Evolutionary conservation across 176 grass and related monocot genomes (phyloP).

Genomic region (Lolium rigidum): DNA sequence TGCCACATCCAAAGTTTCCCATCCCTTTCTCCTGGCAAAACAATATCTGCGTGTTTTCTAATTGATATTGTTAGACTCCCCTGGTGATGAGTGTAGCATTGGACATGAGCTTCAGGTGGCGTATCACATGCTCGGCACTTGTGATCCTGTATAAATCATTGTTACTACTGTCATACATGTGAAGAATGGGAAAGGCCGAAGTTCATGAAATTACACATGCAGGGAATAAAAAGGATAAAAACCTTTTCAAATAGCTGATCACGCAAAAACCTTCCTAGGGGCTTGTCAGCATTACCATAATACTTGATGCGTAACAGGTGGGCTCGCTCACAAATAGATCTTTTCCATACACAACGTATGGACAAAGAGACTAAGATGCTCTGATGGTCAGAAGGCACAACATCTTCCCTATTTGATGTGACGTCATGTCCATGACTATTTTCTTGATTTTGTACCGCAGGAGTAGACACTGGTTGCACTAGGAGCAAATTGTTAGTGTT

Average conservation of each 20-base stretch:
- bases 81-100: conserved; percentile 92
- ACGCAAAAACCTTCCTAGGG: conserved; percentile 86
- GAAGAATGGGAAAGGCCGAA: conserved; percentile 25
- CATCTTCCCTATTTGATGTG: conserved; percentile 69
- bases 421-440: conserved; percentile 50
- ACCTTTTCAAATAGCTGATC: conserved; percentile 96
- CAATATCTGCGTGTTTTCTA: conserved; percentile 71
- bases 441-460: conserved; percentile 52
- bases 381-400: conserved; percentile 81
- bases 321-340: conserved; percentile 88
- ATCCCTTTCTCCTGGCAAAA: conserved; percentile 81
- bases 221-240: conserved; percentile 32
- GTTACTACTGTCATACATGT: conserved; percentile 35
- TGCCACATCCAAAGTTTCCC: conserved; percentile 98
- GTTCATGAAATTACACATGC: conserved; percentile 16
- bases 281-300: conserved; percentile 91
- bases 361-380: conserved; percentile 96
- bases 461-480: conserved; percentile 49
- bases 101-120: conserved; percentile 96
- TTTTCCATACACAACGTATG: conserved; percentile 90
- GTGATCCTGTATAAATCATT: conserved; percentile 63
- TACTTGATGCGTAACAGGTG: conserved; percentile 98
- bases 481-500: conserved; percentile 33
- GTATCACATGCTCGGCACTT: conserved; percentile 79
- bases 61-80: conserved; percentile 98